Base-by-base conservation (phyloP, 2,329 filamentous ascomycete genomes). In the Aspergillus caelatus region DNA sequence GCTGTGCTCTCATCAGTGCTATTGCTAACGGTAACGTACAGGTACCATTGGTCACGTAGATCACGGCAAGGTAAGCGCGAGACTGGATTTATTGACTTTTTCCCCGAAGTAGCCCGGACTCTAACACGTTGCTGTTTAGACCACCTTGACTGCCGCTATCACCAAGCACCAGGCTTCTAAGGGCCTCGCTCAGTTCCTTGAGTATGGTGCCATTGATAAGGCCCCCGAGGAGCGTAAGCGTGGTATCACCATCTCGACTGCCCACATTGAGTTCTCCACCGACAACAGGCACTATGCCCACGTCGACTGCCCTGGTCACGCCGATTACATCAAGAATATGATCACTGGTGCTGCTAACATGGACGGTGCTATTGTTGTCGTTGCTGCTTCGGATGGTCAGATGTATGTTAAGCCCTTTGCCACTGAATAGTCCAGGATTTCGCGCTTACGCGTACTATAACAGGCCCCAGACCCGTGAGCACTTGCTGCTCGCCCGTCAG, bases 261-360 rank as follows among this genome's bases (percentile, higher is more conserved):
- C 95, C 71, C 95, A 99, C 84, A 96, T 99, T 84, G 95, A 99
- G 85, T 99, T 98, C 86, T 84, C 92, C 73, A 99, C 95, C 80
- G 92, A 97, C 0, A 86, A 85, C 78, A 91, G 95, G 77, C 95
- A 99, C 86, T 99, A 99, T 84, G 95, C 95, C 75, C 95, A 99
- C 88, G 95, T 99, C 85, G 95, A 99, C 88, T 99, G 95, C 83
- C 95, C 95, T 64, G 95, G 95, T 83, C 95, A 99, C 90, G 95
- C 95, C 83, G 95, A 99, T 93, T 99, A 99, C 87, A 98, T 99
- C 86, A 99, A 99, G 89, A 99, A 99, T 90, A 99, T 99, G 95
- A 99, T 99, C 81, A 99, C 95, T 71, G 95, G 95, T 89, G 94
- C 95, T 68, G 94, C 96, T 75, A 96, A 93, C 86, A 99, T 99